A percentile compares a stretch with the other conserved stretches of the same genome.
Conservation (phyloP, 164 flowering plant species). For the Kalanchoe fedtschenkoi region DNA sequence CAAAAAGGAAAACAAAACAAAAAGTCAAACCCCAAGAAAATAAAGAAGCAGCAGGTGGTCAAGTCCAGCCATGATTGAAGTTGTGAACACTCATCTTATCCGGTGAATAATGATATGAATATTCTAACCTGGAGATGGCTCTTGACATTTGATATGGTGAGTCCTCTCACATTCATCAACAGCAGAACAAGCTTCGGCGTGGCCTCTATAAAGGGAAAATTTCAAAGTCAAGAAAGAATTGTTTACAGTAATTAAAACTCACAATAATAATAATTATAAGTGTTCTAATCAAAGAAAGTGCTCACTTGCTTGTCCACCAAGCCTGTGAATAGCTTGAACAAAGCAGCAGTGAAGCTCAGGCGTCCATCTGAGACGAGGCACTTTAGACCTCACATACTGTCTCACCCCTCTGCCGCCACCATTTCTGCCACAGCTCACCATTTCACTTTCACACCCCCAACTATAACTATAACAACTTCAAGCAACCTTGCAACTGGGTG, state of each 20-base stretch:
- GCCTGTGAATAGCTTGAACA: conserved; percentile 65
- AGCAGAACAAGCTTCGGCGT: conserved; percentile 86
- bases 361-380: conserved; percentile 82
- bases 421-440: conserved; percentile 54
- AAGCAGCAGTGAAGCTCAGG: conserved; percentile 80
- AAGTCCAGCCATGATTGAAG: not conserved
- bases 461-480: no score
- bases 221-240: not conserved
- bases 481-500: no score
- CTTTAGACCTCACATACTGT: conserved; percentile 70
- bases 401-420: conserved; percentile 28
- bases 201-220: conserved; percentile 38
- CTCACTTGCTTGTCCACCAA: conserved; percentile 86
- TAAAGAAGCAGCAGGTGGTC: conserved; percentile 1
- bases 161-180: conserved; percentile 77
- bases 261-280: not conserved
- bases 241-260: not conserved
- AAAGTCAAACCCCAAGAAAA: not conserved
- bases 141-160: conserved; percentile 84
- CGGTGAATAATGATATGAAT: not conserved
- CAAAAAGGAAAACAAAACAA: conserved; percentile 8
- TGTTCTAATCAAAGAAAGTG: not conserved
- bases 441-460: conserved; percentile 17
- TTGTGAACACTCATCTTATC: not conserved
- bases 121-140: conserved; percentile 79